Base-by-base conservation (phyloP, 805 yeast genomes). In the Candida incommunis region DNA sequence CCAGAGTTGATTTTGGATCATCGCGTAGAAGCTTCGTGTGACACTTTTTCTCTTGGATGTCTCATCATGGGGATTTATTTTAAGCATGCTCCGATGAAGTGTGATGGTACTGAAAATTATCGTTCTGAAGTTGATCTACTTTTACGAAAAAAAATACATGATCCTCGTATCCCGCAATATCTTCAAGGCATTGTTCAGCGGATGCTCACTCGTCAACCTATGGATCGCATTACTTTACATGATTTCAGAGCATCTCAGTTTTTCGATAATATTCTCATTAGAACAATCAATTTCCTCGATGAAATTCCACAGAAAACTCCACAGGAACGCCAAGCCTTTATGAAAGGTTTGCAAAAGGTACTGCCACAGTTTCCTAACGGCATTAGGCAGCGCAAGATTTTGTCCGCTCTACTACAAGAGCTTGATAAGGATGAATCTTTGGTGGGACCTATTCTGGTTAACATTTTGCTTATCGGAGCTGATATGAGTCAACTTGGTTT, bases 31-130 rank as follows among this genome's bases (percentile, higher is more conserved):
- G 74, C 75, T 26, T 76, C 76, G 18, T 79, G 82, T 55, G 99
- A 92, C 58, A 72, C 84, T 29, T 92, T 88, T 70, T 76, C 96
- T 0, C 56, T 92, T 9, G 97, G 94, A 1, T 71, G 84, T 52
- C 58, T 92, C 46, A 76, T 87, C 2, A 81, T 72, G 57, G 79
- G 76, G 51, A 61, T 88, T 2, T 88, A 83, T 61, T 50, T 59
- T 22, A 70, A 72, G 11, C 74, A 73, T 16, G 62, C 67, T 4
- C 68, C 70, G 2, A 40, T 82, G 25, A 52, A 75, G 4, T 62
- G 70, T 15, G 20, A 16, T n/a, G 9, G 18, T 7, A 5, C 37
- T 11, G 37, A 31, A 11, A 54, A 57, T 23, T 68, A 67, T 48
- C 53, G 78, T 55, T 69, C 74, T 3, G 82, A 72, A 47, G 25